Percentiles rank a stretch among this genome's conserved stretches.
Conservation (phyloP, 2,329 filamentous ascomycete genomes). For the Mariannaea elegans region DNA sequence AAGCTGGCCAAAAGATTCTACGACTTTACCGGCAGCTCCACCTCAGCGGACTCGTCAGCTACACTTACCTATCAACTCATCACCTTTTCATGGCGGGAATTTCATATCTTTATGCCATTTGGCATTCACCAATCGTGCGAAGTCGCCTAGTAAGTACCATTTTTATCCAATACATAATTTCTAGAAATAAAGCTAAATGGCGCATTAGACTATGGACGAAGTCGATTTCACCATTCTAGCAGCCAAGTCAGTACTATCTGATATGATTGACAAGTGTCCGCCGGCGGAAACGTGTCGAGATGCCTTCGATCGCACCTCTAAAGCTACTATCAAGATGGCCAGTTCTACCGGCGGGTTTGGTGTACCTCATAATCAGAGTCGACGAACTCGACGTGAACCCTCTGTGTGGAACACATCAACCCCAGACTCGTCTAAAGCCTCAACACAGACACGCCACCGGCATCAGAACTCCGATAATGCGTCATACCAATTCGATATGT, state of each 20-base stretch:
- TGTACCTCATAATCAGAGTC: conserved; percentile 39
- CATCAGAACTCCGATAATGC: conserved; percentile 44
- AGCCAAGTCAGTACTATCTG: conserved; percentile 89
- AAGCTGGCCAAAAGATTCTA: conserved; percentile 92
- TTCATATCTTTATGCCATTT: conserved; percentile 95
- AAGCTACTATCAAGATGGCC: conserved; percentile 95
- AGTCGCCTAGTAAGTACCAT: conserved; percentile 76
- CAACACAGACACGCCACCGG: conserved; percentile 37
- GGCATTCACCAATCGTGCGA: conserved; percentile 91
- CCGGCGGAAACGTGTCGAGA: conserved; percentile 94
- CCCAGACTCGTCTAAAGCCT: conserved; percentile 37
- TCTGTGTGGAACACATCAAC: conserved; percentile 42
- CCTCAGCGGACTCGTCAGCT: conserved; percentile 88
- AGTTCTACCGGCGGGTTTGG: conserved; percentile 87
- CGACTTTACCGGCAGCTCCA: conserved; percentile 92
- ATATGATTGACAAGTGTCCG: conserved; percentile 93
- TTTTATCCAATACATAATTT: not conserved
- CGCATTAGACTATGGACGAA: conserved; percentile 79
- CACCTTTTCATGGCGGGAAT: conserved; percentile 98
- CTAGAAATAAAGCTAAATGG: conserved; percentile 16
- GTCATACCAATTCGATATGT: conserved; percentile 48
- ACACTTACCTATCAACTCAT: conserved; percentile 94
- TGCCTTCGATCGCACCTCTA: conserved; percentile 93
- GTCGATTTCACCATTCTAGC: conserved; percentile 97
- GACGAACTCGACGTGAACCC: conserved; percentile 39